These are phyloP conservation scores for Eucalyptus paniculata DNA, from an alignment of 345 rosid species.

Conservation along the genomic window DNA sequence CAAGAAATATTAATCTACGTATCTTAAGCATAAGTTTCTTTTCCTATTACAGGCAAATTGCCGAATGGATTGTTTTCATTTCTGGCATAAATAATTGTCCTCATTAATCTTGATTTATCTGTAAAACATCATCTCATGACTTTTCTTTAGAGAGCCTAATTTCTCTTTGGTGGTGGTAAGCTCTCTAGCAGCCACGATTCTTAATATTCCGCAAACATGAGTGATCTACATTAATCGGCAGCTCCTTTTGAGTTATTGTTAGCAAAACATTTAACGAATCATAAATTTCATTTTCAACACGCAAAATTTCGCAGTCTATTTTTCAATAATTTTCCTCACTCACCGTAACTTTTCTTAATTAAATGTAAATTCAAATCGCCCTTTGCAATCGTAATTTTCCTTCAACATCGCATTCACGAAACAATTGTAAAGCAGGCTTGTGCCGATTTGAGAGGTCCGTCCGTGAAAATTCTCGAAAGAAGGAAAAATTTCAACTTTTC, in stretches of 20 bases:
- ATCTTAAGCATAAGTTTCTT: neutral
- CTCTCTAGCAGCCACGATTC: neutral
- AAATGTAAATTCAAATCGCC: neutral
- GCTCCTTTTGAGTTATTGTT: neutral
- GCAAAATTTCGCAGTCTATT: neutral
- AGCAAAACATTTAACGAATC: neutral
- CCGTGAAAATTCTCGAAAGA: neutral
- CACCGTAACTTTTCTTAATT: neutral
- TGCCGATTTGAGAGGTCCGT: neutral
- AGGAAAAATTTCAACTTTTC: neutral
- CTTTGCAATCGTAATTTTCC: neutral
- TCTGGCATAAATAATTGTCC: neutral
- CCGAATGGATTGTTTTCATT: neutral
- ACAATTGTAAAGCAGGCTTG: neutral
- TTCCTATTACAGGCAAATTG: neutral
- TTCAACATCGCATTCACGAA: neutral
- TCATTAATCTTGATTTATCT: neutral
- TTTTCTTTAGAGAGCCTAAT: neutral
- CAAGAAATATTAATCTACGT: no score
- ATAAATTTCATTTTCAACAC: neutral
- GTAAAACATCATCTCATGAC: neutral
- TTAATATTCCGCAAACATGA: neutral
- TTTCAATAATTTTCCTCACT: neutral
- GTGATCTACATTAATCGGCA: neutral
- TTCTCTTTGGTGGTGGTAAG: neutral